Conservation (phyloP, 1,139 yeast species). For the Scheffersomyces illinoinensis region DNA sequence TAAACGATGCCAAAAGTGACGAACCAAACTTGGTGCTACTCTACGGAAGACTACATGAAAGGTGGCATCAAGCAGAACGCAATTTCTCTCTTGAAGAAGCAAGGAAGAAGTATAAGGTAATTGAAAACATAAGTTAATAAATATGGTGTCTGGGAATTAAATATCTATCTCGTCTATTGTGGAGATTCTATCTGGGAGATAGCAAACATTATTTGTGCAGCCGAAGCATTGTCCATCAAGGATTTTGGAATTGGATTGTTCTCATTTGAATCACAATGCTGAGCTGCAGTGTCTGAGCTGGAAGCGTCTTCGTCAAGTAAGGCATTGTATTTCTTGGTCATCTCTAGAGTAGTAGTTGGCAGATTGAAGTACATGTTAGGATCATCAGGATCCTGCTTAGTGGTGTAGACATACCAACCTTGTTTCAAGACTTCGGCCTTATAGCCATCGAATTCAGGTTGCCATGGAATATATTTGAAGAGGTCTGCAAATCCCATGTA, state of each 20-base stretch:
- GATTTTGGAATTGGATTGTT: conserved; percentile 12
- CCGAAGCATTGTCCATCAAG: conserved; percentile 26
- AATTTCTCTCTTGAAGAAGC: conserved; percentile 19
- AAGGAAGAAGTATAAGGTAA: conserved; percentile 14
- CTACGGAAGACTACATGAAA: conserved; percentile 18
- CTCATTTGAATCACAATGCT: conserved; percentile 14
- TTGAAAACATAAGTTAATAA: conserved; percentile 9
- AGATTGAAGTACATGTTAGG: conserved; percentile 15
- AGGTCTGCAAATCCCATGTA: conserved; percentile 27
- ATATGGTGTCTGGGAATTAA: not conserved
- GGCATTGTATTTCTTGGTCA: conserved; percentile 10
- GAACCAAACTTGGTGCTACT: conserved; percentile 18
- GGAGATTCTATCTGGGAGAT: conserved; percentile 4
- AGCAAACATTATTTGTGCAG: conserved; percentile 25
- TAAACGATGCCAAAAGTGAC: conserved; percentile 16
- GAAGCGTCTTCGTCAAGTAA: conserved; percentile 8
- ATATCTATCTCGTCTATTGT: not conserved
- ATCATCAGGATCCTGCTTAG: conserved; percentile 24
- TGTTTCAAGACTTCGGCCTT: conserved; percentile 20
- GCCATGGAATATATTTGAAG: conserved; percentile 8
- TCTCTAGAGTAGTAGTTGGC: conserved; percentile 11
- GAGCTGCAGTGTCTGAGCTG: conserved; percentile 2
- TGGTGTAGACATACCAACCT: conserved; percentile 20
- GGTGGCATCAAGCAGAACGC: conserved; percentile 20
- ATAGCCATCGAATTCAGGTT: conserved; percentile 11